Evolutionary conservation across 345 rosid species (phyloP).

Genomic region (Eucalyptus urophylla): DNA sequence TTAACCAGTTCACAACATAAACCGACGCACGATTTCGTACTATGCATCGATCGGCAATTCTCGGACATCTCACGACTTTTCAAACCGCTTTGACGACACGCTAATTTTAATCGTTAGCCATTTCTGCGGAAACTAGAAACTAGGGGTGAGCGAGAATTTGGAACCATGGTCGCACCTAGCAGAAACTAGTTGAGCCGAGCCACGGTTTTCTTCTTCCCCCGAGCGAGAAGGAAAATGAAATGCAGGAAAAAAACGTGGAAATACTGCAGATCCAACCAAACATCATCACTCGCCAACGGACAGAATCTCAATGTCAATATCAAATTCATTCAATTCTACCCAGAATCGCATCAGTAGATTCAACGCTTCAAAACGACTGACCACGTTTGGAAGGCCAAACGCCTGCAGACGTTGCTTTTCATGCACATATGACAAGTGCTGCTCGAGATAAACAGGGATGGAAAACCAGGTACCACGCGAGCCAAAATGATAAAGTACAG

Average conservation of each 20-base stretch:
- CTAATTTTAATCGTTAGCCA: not conserved
- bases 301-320: not conserved
- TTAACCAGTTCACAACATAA: not conserved
- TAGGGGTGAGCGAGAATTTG: too few relatives aligned
- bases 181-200: not conserved
- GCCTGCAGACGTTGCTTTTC: not conserved
- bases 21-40: not conserved
- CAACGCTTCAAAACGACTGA: not conserved
- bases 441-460: not conserved
- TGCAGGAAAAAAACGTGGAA: not conserved
- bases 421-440: not conserved
- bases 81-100: not conserved
- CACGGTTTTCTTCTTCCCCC: not conserved
- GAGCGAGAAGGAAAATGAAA: not conserved
- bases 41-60: not conserved
- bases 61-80: not conserved
- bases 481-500: not conserved
- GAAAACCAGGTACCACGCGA: not conserved
- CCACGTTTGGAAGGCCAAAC: not conserved
- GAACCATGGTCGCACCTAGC: too few relatives aligned
- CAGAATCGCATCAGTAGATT: not conserved
- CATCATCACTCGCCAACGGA: not conserved
- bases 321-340: not conserved
- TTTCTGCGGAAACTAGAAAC: not conserved
- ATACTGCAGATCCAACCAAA: not conserved